Conservation (phyloP, 2,329 filamentous ascomycete species). For the Microcyclospora pomicola region DNA sequence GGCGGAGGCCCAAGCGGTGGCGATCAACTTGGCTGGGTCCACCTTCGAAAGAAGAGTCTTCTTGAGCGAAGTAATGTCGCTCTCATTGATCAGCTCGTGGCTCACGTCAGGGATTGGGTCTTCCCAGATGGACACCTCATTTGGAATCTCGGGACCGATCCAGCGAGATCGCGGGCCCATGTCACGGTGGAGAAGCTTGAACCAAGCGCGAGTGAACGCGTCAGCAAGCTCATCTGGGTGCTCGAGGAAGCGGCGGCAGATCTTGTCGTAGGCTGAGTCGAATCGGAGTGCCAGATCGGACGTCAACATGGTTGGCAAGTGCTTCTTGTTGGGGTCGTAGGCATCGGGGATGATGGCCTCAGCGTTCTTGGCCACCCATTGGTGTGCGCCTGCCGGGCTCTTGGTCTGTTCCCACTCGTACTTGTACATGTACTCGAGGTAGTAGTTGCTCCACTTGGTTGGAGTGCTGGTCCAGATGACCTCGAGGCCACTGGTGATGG, state of each 20-base stretch:
- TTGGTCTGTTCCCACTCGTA: slow-evolving; percentile 66
- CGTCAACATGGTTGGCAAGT: slow-evolving; percentile 62
- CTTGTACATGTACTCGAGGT: slow-evolving; percentile 63
- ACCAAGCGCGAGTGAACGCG: slow-evolving; percentile 62
- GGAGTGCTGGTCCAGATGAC: slow-evolving; percentile 69
- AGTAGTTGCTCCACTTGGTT: slow-evolving; percentile 61
- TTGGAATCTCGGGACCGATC: slow-evolving; percentile 59
- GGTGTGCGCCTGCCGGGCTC: slow-evolving; percentile 61
- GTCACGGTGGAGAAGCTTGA: slow-evolving; percentile 72
- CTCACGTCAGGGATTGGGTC: slow-evolving; percentile 52
- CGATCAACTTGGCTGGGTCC: slow-evolving; percentile 47
- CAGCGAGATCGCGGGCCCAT: slow-evolving; percentile 59
- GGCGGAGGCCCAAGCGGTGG: slow-evolving; percentile 54
- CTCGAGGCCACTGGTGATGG: slow-evolving; percentile 65
- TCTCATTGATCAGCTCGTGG: slow-evolving; percentile 46
- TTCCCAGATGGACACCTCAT: slow-evolving; percentile 59
- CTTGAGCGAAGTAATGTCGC: slow-evolving; percentile 54
- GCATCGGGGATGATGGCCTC: slow-evolving; percentile 57
- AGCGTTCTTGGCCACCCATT: slow-evolving; percentile 60
- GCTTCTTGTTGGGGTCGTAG: slow-evolving; percentile 57
- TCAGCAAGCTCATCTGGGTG: slow-evolving; percentile 56
- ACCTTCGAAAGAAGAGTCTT: slow-evolving; percentile 51
- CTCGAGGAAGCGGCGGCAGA: slow-evolving; percentile 54
- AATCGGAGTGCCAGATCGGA: slow-evolving; percentile 59
- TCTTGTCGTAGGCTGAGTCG: slow-evolving; percentile 63